Conservation (phyloP, 2,329 filamentous ascomycete species). For the Fusarium lyarnte region DNA sequence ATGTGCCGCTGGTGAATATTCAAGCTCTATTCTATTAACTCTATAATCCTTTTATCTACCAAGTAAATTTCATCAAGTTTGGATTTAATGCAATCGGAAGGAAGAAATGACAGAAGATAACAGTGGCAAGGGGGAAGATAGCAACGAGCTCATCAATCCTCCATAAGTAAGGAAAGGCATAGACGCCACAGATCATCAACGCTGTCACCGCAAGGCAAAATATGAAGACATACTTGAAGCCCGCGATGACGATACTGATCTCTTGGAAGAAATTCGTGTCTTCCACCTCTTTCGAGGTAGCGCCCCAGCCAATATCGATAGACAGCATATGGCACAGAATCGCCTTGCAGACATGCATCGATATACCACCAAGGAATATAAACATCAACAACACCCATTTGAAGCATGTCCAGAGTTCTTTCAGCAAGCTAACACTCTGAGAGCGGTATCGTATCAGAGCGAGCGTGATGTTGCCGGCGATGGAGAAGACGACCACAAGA, state of each 20-base stretch:
- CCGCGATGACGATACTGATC: background rate
- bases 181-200: background rate
- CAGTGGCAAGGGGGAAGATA: background rate
- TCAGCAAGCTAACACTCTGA: conserved; percentile 11
- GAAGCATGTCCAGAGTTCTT: conserved; percentile 24
- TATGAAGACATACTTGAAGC: background rate
- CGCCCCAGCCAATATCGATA: conserved; percentile 36
- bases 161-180: background rate
- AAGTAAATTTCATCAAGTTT: background rate
- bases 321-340: conserved; percentile 36
- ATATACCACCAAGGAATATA: conserved; percentile 40
- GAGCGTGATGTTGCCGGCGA: conserved; percentile 22
- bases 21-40: fast-evolving
- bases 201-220: background rate
- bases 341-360: conserved; percentile 36
- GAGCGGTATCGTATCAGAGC: conserved; percentile 17
- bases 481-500: conserved; percentile 35
- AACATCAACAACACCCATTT: conserved; percentile 39
- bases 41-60: background rate
- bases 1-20: fast-evolving
- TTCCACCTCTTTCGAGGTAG: background rate
- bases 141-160: background rate
- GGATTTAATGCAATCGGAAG: background rate
- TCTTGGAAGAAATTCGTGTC: background rate
- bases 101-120: background rate